phyloP scores from a whole-genome alignment of 257 asterid species.

The Echites panduratus region DNA sequence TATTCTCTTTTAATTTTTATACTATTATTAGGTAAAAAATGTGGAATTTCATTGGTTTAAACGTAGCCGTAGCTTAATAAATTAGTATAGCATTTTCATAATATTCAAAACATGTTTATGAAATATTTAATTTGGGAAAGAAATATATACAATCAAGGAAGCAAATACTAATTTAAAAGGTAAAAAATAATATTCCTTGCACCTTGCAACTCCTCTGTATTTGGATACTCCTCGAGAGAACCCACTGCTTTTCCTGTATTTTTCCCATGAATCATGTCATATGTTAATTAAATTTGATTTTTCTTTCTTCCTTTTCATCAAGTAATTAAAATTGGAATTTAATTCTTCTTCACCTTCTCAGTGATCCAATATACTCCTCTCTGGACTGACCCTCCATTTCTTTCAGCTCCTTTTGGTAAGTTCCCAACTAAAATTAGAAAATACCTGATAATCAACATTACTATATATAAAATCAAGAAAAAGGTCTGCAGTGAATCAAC shows the following conservation, averaged over 20 bases:
- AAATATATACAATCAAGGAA: not conserved
- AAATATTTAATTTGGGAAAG: no score
- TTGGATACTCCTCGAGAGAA: slow-evolving; percentile 86
- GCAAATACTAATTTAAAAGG: not conserved
- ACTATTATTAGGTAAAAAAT: no score
- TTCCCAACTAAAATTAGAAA: slow-evolving; percentile 38
- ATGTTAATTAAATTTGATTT: no score
- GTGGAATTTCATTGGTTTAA: no score
- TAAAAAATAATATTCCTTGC: not conserved
- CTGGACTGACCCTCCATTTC: slow-evolving; percentile 76
- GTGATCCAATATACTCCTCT: slow-evolving; percentile 83
- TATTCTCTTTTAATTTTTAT: no score
- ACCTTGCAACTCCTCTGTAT: slow-evolving; percentile 92
- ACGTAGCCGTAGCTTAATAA: no score
- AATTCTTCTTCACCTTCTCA: slow-evolving; percentile 43
- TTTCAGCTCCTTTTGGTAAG: slow-evolving; percentile 51
- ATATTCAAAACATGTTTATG: no score
- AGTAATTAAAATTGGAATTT: not conserved
- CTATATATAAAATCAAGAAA: not conserved
- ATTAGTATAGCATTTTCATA: no score
- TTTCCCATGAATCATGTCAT: slow-evolving; percentile 5
- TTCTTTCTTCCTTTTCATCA: not conserved
- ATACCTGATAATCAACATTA: not conserved
- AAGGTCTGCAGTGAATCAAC: no score
- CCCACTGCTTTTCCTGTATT: slow-evolving; percentile 76